These are phyloP conservation scores for Verbascum thapsus DNA, from an alignment of 257 asterid genomes.

Conservation along the genomic window DNA sequence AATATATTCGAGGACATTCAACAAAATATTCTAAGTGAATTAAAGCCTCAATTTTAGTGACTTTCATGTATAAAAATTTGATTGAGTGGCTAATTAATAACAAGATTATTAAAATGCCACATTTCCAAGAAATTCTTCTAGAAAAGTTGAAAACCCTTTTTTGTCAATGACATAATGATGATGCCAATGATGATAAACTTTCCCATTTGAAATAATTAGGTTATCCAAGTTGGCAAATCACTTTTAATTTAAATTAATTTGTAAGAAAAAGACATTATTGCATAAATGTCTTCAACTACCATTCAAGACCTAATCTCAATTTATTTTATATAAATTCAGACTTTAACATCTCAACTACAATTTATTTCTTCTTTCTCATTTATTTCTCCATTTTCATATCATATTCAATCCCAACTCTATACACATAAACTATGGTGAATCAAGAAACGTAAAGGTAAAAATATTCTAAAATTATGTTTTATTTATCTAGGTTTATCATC, in stretches of 20 bases:
- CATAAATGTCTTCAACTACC: slow-evolving; percentile 24
- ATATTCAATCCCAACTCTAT: not conserved
- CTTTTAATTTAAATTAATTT: not conserved
- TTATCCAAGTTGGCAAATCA: slow-evolving; percentile 11
- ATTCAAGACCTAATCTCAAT: slow-evolving; percentile 7
- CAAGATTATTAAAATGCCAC: too few relatives aligned
- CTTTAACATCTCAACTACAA: slow-evolving; percentile 11
- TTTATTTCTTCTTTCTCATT: not conserved
- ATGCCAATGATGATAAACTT: not conserved
- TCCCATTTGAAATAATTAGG: slow-evolving; percentile 8
- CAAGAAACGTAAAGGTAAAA: not conserved
- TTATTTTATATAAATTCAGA: not conserved
- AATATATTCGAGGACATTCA: too few relatives aligned
- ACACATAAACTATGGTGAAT: not conserved
- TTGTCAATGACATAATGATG: slow-evolving; percentile 16
- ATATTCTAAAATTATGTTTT: too few relatives aligned
- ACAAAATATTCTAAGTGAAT: too few relatives aligned
- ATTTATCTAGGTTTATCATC: not conserved
- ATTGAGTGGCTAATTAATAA: too few relatives aligned
- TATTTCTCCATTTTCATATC: not conserved
- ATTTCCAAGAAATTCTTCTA: too few relatives aligned
- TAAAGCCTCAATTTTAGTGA: too few relatives aligned
- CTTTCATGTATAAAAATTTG: too few relatives aligned
- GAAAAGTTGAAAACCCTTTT: too few relatives aligned
- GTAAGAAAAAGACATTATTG: slow-evolving; percentile 14